These are phyloP conservation scores for Passiflora organensis DNA, from an alignment of 345 rosid species.

Conservation along the genomic window DNA sequence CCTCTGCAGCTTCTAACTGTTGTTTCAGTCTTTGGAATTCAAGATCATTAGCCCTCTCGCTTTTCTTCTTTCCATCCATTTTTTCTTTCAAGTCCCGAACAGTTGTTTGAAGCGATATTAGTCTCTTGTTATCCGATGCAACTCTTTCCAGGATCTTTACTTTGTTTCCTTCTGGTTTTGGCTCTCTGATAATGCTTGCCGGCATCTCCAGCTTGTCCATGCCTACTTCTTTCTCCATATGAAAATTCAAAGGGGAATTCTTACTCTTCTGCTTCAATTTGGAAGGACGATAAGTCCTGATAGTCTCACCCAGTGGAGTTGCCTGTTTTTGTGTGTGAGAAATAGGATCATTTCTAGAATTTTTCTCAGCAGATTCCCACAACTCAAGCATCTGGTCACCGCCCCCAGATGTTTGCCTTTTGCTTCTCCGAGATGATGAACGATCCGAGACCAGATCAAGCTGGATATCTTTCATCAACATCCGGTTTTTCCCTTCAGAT, in stretches of 20 bases:
- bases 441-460: slow-evolving; percentile 25
- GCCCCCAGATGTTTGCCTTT: slow-evolving; percentile 1
- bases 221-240: slow-evolving; percentile 60
- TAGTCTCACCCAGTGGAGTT: slow-evolving; percentile 11
- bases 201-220: slow-evolving; percentile 66
- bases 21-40: slow-evolving; percentile 20
- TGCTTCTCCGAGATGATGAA: slow-evolving; percentile 13
- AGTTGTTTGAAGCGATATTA: slow-evolving; percentile 17
- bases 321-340: slow-evolving; percentile 14
- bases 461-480: slow-evolving; percentile 29
- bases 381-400: slow-evolving; percentile 23
- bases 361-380: slow-evolving; percentile 23
- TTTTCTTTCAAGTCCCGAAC: slow-evolving; percentile 21
- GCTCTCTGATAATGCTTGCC: slow-evolving; percentile 26
- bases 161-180: slow-evolving; percentile 23
- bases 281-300: not conserved
- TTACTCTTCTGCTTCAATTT: slow-evolving; percentile 16
- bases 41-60: slow-evolving; percentile 10
- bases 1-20: slow-evolving; percentile 26
- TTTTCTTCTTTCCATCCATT: slow-evolving; percentile 13
- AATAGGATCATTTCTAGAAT: slow-evolving; percentile 12
- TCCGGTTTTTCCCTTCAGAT: slow-evolving; percentile 13
- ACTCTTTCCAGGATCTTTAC: slow-evolving; percentile 25
- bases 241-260: slow-evolving; percentile 43
- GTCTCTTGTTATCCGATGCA: slow-evolving; percentile 22